Base-by-base conservation (phyloP, 2,329 filamentous ascomycete species). In the Lachnellula cervina region DNA sequence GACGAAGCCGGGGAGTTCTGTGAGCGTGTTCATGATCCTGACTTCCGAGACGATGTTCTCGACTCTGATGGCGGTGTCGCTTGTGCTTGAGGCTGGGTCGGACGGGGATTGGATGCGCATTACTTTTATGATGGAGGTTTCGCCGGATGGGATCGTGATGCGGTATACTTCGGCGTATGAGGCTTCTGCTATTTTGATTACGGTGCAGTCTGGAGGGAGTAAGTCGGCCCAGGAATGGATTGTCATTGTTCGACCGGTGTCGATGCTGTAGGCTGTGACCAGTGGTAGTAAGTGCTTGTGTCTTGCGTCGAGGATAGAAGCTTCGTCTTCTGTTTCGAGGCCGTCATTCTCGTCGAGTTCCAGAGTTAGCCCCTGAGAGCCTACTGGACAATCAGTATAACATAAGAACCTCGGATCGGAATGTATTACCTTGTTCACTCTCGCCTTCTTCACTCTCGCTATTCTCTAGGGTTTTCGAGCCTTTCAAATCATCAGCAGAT, bases 131-230 rank as follows among this genome's bases (percentile, higher is more conserved):
- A 87, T 84, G 67, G 81, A 85, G 25, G 79, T 83, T 8, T 17
- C 16, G 19, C 82, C 82, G 16, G 77, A 73, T 45, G 76, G 73
- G 64, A 84, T 86, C 47, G 74, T 80, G 60, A 86, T 76, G 9
- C 82, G 80, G 62, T 86, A 87, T 9, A 87, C 82, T 66, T 87
- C 83, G 5, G 83, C 82, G 62, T 81, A 87, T 2, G 83, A 86
- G 5, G 83, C 83, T 66, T 87, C 83, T 9, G 83, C 83, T 50
- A 87, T 86, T 69, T 87, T 87, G 44, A 76, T 74, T 49, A 86
- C 81, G 37, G 70, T 69, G 63, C 80, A 77, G 16, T 74, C 76
- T 0, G 74, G 70, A 0, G 79, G 77, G 49, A 82, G 82, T 32
- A 86, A 74, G 51, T 85, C 81, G 32, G 75, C 69, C 83, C 83